These are phyloP conservation scores for Arthrobotrys megalospora DNA, from an alignment of 2,329 filamentous ascomycete genomes.

Conservation along the genomic window DNA sequence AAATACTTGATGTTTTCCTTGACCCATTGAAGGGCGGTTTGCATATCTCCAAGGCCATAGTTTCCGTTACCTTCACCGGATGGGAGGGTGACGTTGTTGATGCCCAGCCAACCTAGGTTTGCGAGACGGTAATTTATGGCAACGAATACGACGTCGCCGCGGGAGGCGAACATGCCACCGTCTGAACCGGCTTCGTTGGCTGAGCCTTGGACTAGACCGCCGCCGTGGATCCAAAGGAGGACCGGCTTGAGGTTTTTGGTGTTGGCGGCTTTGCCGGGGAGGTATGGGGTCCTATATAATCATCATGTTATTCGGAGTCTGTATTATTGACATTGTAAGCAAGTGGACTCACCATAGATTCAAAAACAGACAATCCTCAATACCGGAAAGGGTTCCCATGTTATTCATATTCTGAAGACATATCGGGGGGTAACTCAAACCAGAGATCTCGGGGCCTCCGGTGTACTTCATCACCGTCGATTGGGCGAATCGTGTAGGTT, in stretches of 20 bases:
- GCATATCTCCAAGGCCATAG: constrained; percentile 68
- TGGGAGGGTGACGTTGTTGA: constrained; percentile 64
- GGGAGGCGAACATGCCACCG: constrained; percentile 69
- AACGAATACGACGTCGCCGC: constrained; percentile 69
- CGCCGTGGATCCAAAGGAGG: constrained; percentile 69
- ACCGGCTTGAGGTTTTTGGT: constrained; percentile 67
- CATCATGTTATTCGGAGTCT: not conserved
- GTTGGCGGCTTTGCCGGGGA: constrained; percentile 68
- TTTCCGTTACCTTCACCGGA: constrained; percentile 66
- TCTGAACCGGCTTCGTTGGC: constrained; percentile 68
- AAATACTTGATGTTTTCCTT: constrained; percentile 67
- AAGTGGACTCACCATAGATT: constrained; percentile 67
- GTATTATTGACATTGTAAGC: not conserved
- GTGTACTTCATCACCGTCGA: constrained; percentile 67
- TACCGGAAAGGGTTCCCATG: constrained; percentile 62
- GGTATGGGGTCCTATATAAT: constrained; percentile 64
- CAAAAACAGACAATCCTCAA: constrained; percentile 70
- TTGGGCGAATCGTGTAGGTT: constrained; percentile 70
- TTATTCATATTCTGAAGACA: constrained; percentile 67
- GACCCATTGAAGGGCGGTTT: constrained; percentile 68
- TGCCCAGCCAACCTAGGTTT: constrained; percentile 31
- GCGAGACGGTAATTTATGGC: constrained; percentile 69
- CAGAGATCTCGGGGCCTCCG: constrained; percentile 65
- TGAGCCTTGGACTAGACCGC: constrained; percentile 66
- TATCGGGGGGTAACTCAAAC: constrained; percentile 66